Conservation (phyloP, 2,329 filamentous ascomycete species). For the Neofusicoccum parvum region DNA sequence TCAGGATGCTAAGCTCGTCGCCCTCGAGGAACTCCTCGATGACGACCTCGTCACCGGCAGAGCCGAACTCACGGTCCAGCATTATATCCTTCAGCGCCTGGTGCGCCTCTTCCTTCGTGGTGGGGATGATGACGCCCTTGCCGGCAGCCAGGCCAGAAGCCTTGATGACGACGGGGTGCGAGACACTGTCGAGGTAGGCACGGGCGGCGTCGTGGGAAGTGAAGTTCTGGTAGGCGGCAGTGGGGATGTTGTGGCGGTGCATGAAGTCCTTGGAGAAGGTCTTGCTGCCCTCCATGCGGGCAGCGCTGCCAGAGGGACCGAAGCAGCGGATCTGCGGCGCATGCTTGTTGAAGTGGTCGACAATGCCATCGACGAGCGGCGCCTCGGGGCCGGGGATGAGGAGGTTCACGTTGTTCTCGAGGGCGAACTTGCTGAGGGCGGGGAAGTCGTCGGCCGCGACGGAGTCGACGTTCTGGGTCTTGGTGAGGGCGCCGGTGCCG, state of each 20-base stretch:
- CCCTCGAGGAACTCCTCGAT: conserved; percentile 93
- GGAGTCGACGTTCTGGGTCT: conserved; percentile 70
- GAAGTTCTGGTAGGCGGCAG: conserved; percentile 89
- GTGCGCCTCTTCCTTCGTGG: conserved; percentile 79
- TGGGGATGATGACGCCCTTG: conserved; percentile 91
- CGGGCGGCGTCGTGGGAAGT: conserved; percentile 71
- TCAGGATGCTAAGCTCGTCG: conserved; percentile 88
- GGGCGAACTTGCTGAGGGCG: conserved; percentile 73
- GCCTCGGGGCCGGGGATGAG: conserved; percentile 90
- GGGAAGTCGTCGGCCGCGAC: conserved; percentile 77
- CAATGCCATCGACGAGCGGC: conserved; percentile 88
- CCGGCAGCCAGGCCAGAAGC: conserved; percentile 88
- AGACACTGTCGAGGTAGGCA: conserved; percentile 62
- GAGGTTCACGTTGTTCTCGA: conserved; percentile 73
- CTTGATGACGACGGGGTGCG: conserved; percentile 72
- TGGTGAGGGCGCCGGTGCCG: conserved; percentile 72
- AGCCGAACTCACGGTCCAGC: conserved; percentile 82
- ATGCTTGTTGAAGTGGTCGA: conserved; percentile 73
- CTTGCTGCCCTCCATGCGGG: conserved; percentile 93
- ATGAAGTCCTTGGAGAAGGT: conserved; percentile 98
- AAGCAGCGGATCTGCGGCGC: conserved; percentile 70
- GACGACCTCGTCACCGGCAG: conserved; percentile 86
- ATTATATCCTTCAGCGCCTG: conserved; percentile 85
- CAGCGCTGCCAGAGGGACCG: conserved; percentile 81
- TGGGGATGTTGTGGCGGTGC: conserved; percentile 86